These are phyloP conservation scores for Clarireedia homoeocarpa DNA, from an alignment of 2,329 filamentous ascomycete species.

Conservation along the genomic window DNA sequence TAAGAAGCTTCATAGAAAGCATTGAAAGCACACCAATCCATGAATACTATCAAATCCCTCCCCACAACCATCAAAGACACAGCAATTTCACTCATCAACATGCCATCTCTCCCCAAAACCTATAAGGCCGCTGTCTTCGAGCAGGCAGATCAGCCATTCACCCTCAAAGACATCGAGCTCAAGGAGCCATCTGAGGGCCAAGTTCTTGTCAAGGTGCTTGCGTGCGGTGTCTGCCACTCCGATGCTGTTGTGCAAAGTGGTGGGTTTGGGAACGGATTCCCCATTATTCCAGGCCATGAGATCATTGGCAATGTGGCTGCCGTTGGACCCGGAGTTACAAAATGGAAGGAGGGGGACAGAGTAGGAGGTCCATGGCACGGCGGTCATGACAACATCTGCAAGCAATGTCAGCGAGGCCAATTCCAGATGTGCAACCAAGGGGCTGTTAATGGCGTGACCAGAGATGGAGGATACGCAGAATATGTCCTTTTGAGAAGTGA, in stretches of 20 bases:
- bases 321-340: slow-evolving; percentile 47
- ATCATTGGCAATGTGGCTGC: slow-evolving; percentile 59
- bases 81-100: slow-evolving; percentile 8
- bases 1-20: neutral
- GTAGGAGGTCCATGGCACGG: slow-evolving; percentile 66
- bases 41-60: neutral
- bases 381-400: slow-evolving; percentile 50
- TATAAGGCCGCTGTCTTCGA: slow-evolving; percentile 60
- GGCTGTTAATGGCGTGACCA: slow-evolving; percentile 56
- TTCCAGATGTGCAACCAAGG: slow-evolving; percentile 57
- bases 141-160: slow-evolving; percentile 42
- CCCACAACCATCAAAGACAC: neutral
- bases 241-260: slow-evolving; percentile 43
- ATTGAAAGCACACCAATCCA: neutral
- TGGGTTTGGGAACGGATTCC: slow-evolving; percentile 47
- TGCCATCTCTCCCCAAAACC: slow-evolving; percentile 47
- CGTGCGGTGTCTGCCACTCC: slow-evolving; percentile 64
- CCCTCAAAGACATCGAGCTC: slow-evolving; percentile 52
- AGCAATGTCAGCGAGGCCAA: slow-evolving; percentile 51
- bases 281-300: slow-evolving; percentile 63
- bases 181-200: slow-evolving; percentile 47
- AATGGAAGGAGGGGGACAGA: slow-evolving; percentile 55
- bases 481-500: slow-evolving; percentile 54
- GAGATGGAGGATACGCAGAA: slow-evolving; percentile 61
- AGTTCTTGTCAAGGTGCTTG: slow-evolving; percentile 62